A percentile compares a stretch with the other conserved stretches of the same genome.
phyloP scores from a whole-genome alignment of 495 filamentous ascomycete species.

The Corynascus novoguineensis region DNA sequence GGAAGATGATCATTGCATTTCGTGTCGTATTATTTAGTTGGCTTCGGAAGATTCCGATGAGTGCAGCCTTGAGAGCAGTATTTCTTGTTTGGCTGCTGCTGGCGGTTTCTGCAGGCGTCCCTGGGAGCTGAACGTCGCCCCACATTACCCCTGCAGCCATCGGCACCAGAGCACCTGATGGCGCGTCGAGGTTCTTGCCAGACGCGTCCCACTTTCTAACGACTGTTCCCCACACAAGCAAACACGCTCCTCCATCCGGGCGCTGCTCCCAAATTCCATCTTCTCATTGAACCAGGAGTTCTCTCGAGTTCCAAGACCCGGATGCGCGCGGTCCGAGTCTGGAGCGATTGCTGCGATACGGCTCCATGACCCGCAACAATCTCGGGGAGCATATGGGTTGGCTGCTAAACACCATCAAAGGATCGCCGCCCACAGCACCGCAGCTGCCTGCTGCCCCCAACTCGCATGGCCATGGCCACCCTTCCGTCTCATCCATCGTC shows the following conservation, averaged over 20 bases:
- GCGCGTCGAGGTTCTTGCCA: conserved; percentile 16
- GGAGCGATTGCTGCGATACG: conserved; percentile 34
- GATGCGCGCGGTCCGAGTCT: conserved; percentile 28
- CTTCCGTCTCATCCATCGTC: conserved; percentile 4
- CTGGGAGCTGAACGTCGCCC: not conserved
- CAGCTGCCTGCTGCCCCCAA: conserved; percentile 25
- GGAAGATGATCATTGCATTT: no score
- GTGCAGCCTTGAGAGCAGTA: not conserved
- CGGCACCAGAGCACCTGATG: conserved; percentile 22
- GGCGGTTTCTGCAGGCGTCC: not conserved
- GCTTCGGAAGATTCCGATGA: no score
- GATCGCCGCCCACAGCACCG: conserved; percentile 30
- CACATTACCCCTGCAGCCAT: not conserved
- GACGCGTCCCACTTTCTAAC: conserved; percentile 13
- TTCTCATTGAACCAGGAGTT: not conserved
- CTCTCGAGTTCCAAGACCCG: conserved; percentile 18
- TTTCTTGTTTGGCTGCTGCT: not conserved
- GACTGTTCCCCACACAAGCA: conserved; percentile 16
- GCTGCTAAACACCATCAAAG: conserved; percentile 31
- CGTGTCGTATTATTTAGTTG: no score
- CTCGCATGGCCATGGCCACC: conserved; percentile 13
- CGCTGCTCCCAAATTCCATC: not conserved
- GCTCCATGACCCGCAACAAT: conserved; percentile 57
- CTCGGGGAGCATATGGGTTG: conserved; percentile 21
- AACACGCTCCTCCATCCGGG: conserved; percentile 10